phyloP scores from a whole-genome alignment of 2,329 filamentous ascomycete genomes.

The Achaetomium macrosporum region DNA sequence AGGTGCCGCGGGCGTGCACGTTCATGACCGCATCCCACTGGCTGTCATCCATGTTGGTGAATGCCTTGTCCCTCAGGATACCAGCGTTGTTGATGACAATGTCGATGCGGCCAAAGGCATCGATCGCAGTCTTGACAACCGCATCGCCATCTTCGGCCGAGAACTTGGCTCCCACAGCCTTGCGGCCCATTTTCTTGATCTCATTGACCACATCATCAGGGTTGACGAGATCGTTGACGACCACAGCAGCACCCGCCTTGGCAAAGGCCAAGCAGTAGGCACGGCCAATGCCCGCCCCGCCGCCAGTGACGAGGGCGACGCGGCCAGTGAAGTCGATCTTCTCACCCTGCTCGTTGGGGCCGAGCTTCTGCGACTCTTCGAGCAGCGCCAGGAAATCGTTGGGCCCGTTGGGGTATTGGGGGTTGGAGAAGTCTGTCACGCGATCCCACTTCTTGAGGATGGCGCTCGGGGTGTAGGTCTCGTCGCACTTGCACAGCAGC shows the following conservation, averaged over 20 bases:
- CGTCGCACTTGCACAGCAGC: slow-evolving; percentile 82
- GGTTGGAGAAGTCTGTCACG: slow-evolving; percentile 77
- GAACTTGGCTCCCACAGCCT: slow-evolving; percentile 88
- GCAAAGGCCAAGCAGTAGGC: slow-evolving; percentile 82
- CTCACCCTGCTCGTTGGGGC: slow-evolving; percentile 64
- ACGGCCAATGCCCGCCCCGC: slow-evolving; percentile 83
- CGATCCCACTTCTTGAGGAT: slow-evolving; percentile 85
- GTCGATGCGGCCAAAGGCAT: slow-evolving; percentile 88
- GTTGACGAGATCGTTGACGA: slow-evolving; percentile 94
- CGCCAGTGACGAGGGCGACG: slow-evolving; percentile 82
- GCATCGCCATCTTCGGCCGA: slow-evolving; percentile 88
- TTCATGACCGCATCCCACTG: slow-evolving; percentile 89
- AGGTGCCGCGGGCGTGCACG: slow-evolving; percentile 89
- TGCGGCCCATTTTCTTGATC: slow-evolving; percentile 82
- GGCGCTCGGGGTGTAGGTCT: slow-evolving; percentile 79
- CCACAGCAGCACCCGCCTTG: slow-evolving; percentile 73
- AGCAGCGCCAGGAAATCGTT: slow-evolving; percentile 85
- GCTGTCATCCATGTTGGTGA: slow-evolving; percentile 93
- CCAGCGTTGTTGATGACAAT: slow-evolving; percentile 97
- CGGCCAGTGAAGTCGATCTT: slow-evolving; percentile 76
- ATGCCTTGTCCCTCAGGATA: slow-evolving; percentile 96
- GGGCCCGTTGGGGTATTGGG: slow-evolving; percentile 76
- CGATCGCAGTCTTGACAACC: slow-evolving; percentile 89
- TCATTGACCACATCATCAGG: slow-evolving; percentile 87
- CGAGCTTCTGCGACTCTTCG: slow-evolving; percentile 74